Evolutionary conservation across 306 rosid genomes (phyloP), one percentile per base, ranked within the genome.

Genomic region (Castanea crenata): DNA sequence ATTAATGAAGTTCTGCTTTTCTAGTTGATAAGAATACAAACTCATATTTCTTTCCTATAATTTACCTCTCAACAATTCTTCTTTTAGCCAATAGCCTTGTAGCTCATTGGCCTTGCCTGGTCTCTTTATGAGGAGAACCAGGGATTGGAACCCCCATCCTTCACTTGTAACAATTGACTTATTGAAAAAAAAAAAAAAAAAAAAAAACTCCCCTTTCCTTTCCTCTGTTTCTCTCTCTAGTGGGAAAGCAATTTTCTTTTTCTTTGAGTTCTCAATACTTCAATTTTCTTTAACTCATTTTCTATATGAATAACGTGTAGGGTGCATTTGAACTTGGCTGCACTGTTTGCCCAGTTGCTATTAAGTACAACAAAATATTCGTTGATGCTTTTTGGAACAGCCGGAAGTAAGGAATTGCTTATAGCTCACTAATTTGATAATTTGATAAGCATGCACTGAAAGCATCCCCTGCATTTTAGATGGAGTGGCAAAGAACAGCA

Each of bases 311-410:
- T 62, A 82, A 81, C 77, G 63, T 81, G 69, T 84, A 94, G 99
- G 99, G 99, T 87, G 99, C 99, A 58, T 95, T 95, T 84, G 99
- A 95, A 82, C 99, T 95, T 74, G 99, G 87, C 82, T 90, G 93
- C 80, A 89, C 96, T 49, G 98, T 95, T 84, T 92, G 99, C 87
- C 99, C 98, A 31, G 56, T 95, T 31, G 98, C 99, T 67, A 92
- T 95, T 80, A 95, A 95, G 89, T 95, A 92, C 93, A 95, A 95
- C 77, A 95, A 95, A 84, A 95, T 95, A 76, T 95, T 93, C 25
- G 99, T 95, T 3, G 99, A 95, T 85, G 99, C 99, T 35, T 92
- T 95, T 70, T 95, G 99, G 99, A 95, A 95, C 82, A 95, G 99
- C 90, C 84, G 91, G 86, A 95, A 93, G 99, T 95, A 91, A 92